A percentile compares a stretch with the other conserved stretches of the same genome.
Conservation (phyloP, 1,139 yeast species). For the Williopsis jadinii region DNA sequence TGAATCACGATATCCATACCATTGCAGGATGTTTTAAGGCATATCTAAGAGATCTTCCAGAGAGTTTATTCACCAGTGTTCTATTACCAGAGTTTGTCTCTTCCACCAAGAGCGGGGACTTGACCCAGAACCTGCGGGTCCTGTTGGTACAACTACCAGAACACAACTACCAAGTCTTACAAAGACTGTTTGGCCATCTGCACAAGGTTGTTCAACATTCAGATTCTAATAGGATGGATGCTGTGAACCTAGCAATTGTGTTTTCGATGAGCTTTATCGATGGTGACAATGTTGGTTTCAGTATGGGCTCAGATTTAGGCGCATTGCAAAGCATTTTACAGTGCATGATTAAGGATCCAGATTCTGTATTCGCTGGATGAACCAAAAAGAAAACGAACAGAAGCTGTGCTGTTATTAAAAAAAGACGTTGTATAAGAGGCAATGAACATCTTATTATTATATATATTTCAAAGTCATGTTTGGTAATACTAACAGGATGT, state of each 20-base stretch:
- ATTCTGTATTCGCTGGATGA: conserved; percentile 16
- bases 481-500: too few species aligned
- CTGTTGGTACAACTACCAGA: conserved; percentile 50
- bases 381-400: too few species aligned
- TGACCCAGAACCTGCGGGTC: conserved; percentile 34
- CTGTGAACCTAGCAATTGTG: conserved; percentile 76
- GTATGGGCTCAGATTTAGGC: conserved; percentile 36
- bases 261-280: conserved; percentile 52
- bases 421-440: too few species aligned
- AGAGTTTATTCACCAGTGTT: conserved; percentile 64
- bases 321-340: conserved; percentile 34
- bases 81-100: conserved; percentile 46
- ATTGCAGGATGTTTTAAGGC: conserved; percentile 86
- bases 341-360: conserved; percentile 29
- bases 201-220: conserved; percentile 51
- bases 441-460: too few species aligned
- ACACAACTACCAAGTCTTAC: conserved; percentile 61
- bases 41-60: conserved; percentile 83
- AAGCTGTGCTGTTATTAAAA: too few species aligned
- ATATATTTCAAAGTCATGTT: too few species aligned
- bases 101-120: conserved; percentile 26
- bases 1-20: conserved; percentile 70
- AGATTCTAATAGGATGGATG: conserved; percentile 68
- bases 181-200: conserved; percentile 63
- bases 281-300: conserved; percentile 31